These are phyloP conservation scores for Paecilomyces dactylethromorphus DNA, from an alignment of 2,329 filamentous ascomycete genomes.

Conservation along the genomic window DNA sequence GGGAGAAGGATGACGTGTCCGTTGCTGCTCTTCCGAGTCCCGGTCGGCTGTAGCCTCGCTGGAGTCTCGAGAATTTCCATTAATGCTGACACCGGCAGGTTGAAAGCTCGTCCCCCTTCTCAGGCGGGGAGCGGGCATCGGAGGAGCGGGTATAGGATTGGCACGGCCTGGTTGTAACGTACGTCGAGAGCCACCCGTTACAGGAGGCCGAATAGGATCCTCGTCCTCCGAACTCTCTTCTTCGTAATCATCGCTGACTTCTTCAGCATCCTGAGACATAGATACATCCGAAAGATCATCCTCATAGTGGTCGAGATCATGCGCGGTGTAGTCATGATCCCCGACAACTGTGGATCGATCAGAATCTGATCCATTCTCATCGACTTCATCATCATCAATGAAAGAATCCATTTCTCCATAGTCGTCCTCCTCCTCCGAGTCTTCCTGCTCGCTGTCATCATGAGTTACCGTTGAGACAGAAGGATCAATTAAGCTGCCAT, in stretches of 20 bases:
- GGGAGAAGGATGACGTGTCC: not conserved
- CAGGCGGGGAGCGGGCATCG: not conserved
- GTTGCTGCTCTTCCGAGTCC: not conserved
- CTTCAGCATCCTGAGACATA: slow-evolving; percentile 5
- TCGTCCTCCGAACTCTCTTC: slow-evolving; percentile 9
- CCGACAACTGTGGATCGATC: slow-evolving; percentile 28
- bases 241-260: slow-evolving; percentile 4
- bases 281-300: slow-evolving; percentile 11
- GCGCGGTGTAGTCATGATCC: slow-evolving; percentile 8
- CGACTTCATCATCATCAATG: slow-evolving; percentile 9
- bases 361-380: slow-evolving; percentile 19
- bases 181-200: slow-evolving; percentile 1
- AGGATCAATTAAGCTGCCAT: not conserved
- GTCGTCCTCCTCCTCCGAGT: slow-evolving; percentile 21
- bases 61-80: slow-evolving; percentile 1
- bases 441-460: slow-evolving; percentile 12
- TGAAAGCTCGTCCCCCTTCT: not conserved
- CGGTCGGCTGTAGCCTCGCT: slow-evolving; percentile 6
- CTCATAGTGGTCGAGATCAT: slow-evolving; percentile 8
- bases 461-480: not conserved
- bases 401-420: slow-evolving; percentile 11
- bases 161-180: slow-evolving; percentile 4
- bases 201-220: slow-evolving; percentile 6
- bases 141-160: too few relatives aligned
- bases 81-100: not conserved